Base-by-base conservation (phyloP, 2,329 filamentous ascomycete species). In the Sarocladium kiliense region DNA sequence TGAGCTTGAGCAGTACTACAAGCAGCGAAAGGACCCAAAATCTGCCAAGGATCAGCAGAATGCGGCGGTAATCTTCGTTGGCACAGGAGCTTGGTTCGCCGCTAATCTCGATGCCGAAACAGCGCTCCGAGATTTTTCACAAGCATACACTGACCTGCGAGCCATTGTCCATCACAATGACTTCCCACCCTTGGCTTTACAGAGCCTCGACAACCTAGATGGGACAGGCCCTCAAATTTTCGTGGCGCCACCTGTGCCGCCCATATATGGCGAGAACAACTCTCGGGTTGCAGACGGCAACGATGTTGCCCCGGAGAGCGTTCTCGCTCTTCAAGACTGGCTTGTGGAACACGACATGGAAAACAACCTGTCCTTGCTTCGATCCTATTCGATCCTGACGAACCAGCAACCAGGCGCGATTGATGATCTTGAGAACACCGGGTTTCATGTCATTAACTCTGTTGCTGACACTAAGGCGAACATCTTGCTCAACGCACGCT, bases 401-500 rank as follows among this genome's bases (percentile, higher is more conserved):
- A 18, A 37, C 36, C 11, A 45, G 3, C 32, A 58, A 2, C 59
- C 57, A 3, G 62, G 60, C 1, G 32, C 54, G 37, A 53, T 57
- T 27, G 60, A 60, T n/a, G 63, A 66, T 30, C 63, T 50, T 14
- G 49, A 55, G 0, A 47, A 55, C 1, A 66, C 64, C 2, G 57
- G 67, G 2, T 62, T 71, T 7, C 70, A 73, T 45, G 68, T 67
- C 12, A 63, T 63, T 36, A 62, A 67, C 47, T 56, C 60, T 0
- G 61, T 67, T 19, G 63, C 65, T 2, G 65, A 67, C 41, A 64
- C 58, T 63, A 71, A 63, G 63, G 73, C 62, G 49, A 68, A 54
- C 64, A 66, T 82, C 11, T 60, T 84, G 0, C 70, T 85, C 41
- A 81, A 80, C 58, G 64, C 75, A 18, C 75, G 78, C 50, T 85